Percentiles rank a stretch among this genome's conserved stretches.
phyloP scores from a whole-genome alignment of 2,329 filamentous ascomycete species.

The Aspergillus candidus region DNA sequence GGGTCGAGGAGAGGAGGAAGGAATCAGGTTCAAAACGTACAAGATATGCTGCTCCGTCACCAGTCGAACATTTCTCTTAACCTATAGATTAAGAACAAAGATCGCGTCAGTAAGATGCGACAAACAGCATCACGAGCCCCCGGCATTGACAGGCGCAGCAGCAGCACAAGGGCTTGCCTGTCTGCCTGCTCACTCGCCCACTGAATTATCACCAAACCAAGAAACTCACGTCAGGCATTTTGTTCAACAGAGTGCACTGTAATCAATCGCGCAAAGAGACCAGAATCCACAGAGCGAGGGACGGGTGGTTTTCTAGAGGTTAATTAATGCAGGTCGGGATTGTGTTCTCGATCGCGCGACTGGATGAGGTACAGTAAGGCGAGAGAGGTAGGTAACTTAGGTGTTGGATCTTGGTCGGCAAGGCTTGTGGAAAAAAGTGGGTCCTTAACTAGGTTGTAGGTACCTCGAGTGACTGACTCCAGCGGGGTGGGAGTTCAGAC shows the following conservation, averaged over 20 bases:
- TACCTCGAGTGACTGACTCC: too few relatives aligned
- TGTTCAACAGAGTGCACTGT: conserved; percentile 5
- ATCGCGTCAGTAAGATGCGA: conserved; percentile 18
- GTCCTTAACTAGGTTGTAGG: too few relatives aligned
- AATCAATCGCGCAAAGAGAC: conserved; percentile 2
- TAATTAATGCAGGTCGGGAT: too few relatives aligned
- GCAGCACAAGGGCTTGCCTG: too few relatives aligned
- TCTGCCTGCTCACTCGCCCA: too few relatives aligned
- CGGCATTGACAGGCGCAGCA: conserved; percentile 1
- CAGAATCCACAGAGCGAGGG: conserved; percentile 1
- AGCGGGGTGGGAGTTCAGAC: too few relatives aligned
- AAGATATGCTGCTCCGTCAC: conserved; percentile 85
- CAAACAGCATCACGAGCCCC: background rate
- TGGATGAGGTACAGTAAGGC: too few relatives aligned
- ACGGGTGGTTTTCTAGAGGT: too few relatives aligned
- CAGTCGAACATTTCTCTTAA: conserved; percentile 85
- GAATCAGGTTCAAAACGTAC: conserved; percentile 49
- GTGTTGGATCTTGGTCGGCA: too few relatives aligned
- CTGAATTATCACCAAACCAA: background rate
- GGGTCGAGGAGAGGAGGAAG: conserved; percentile 6
- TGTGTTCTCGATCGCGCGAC: too few relatives aligned
- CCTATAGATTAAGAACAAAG: conserved; percentile 36
- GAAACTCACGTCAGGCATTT: conserved; percentile 32
- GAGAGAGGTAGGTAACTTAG: too few relatives aligned
- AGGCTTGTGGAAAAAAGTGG: too few relatives aligned